Evolutionary conservation across 1,284 basidiomycete species (phyloP), one percentile per base, ranked within the genome.

Genomic region (Mycosarcoma mackinlayi): DNA sequence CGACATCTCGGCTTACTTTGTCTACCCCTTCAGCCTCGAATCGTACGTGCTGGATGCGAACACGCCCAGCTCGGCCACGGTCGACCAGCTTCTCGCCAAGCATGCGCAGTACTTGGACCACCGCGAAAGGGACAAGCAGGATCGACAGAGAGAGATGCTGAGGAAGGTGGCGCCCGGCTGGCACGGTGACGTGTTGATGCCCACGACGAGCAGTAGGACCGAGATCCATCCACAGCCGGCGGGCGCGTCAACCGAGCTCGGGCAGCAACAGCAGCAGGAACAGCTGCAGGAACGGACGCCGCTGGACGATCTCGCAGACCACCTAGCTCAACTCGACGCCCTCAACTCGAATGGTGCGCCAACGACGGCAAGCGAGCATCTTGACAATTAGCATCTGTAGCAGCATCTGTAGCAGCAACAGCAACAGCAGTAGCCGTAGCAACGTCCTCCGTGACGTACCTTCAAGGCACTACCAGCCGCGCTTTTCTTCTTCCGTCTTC

Each of bases 21-120:
- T 78, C 56, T 78, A 78, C 41, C 69, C 73, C 0, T 78, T 78
- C 53, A 58, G 51, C 38, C 67, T 78, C 48, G 76, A 78, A 35
- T 59, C 65, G 14, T 77, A 73, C 52, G 75, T 78, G 5, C 51
- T 77, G 8, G 67, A 67, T 44, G 49, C 56, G 16, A 65, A 66
- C 45, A 67, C 58, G 0, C 67, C 71, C 0, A 57, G 52, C 3
- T 66, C 62, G 1, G 7, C 55, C 0, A 73, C 62, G 10, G 42
- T 74, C 9, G 55, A 59, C 18, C 38, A 58, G 33, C 34, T 71
- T 28, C 44, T 67, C 6, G 44, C 45, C 11, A 60, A 58, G 19
- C 67, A 74, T 33, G 9, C 31, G 13, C 46, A 49, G 31, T 73
- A 70, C 30, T 48, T 73, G 4, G 39, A 47, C n/a, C n/a, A 18